A percentile compares a stretch with the other conserved stretches of the same genome.
These are phyloP conservation scores for Aspergillus ruber DNA, from an alignment of 2,329 filamentous ascomycete genomes.

Conservation along the genomic window DNA sequence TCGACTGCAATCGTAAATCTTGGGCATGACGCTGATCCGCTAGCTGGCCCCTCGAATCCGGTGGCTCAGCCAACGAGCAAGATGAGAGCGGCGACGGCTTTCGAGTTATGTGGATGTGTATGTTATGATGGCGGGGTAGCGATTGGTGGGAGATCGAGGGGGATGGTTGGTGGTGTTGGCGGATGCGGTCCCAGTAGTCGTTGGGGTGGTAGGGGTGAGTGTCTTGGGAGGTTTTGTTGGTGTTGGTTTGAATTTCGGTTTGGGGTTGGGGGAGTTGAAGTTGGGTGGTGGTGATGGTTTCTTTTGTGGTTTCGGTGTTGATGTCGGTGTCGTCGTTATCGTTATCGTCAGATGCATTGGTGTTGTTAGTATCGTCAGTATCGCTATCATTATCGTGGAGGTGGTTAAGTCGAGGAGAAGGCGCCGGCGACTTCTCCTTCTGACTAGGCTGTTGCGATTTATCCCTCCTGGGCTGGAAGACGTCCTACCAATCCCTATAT, in stretches of 20 bases:
- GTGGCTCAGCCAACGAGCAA: background rate
- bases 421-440: too few relatives aligned
- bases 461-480: too few relatives aligned
- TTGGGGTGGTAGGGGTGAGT: background rate
- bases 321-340: too few relatives aligned
- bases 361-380: too few relatives aligned
- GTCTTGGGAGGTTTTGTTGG: background rate
- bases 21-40: constrained; percentile 20
- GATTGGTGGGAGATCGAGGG: constrained; percentile 4
- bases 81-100: background rate
- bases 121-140: background rate
- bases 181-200: background rate
- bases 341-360: too few relatives aligned
- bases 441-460: too few relatives aligned
- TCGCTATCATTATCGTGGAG: too few relatives aligned
- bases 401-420: too few relatives aligned
- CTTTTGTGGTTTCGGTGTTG: too few relatives aligned
- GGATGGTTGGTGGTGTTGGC: background rate
- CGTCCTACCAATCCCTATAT: too few relatives aligned
- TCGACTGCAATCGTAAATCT: constrained; percentile 31
- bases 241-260: background rate
- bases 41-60: constrained; percentile 9
- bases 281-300: too few relatives aligned
- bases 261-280: background rate
- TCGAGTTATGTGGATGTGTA: background rate